Base-by-base conservation (phyloP, 2,329 filamentous ascomycete species). In the Thielaviopsis cerberus region DNA sequence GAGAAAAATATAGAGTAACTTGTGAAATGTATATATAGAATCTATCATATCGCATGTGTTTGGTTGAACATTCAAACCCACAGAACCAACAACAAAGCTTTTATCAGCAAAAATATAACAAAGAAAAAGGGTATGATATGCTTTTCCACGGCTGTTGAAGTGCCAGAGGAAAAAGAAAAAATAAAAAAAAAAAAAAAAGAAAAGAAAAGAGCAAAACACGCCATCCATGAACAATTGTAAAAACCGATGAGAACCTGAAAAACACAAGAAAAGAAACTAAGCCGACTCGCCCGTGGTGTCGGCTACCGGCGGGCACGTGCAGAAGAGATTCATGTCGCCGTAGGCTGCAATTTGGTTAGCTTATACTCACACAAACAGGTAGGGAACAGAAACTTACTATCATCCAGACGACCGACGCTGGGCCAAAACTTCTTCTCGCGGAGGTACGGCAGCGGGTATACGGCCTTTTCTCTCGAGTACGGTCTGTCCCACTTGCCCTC, bases 391-490 rank as follows among this genome's bases (percentile, higher is more conserved):
- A 1, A 76, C 85, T 76, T 71, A 91, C 87, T 79, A 74, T 96
- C 91, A 68, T 97, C 86, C 22, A 96, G 76, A 68, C 91, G 79
- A 6, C 85, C 88, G 15, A 95, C 88, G 37, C 76, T 83, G 0
- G 91, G 90, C 91, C 91, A 97, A 73, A 96, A 96, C 76, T 97
- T 97, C 84, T 94, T 96, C 79, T 95, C 87, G 69, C 80, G 79
- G 62, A 97, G 72, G 72, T 81, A 94, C 0, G 82, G 75, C 62
- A 94, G 68, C 20, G 91, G 91, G 69, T 95, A 97, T 0, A 88
- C 91, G 0, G 91, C 91, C 71, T 83, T 78, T 72, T 92, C 85
- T 26, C 89, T 75, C 0, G 76, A 80, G 69, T 97, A 97, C 1
- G 81, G 76, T n/a, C 91, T 76, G 62, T 87, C 76, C 91, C 91